Percentiles rank a stretch among this genome's conserved stretches.
These are phyloP conservation scores for Podaxis sp. DNA, from an alignment of 768 basidiomycete genomes.

Conservation along the genomic window DNA sequence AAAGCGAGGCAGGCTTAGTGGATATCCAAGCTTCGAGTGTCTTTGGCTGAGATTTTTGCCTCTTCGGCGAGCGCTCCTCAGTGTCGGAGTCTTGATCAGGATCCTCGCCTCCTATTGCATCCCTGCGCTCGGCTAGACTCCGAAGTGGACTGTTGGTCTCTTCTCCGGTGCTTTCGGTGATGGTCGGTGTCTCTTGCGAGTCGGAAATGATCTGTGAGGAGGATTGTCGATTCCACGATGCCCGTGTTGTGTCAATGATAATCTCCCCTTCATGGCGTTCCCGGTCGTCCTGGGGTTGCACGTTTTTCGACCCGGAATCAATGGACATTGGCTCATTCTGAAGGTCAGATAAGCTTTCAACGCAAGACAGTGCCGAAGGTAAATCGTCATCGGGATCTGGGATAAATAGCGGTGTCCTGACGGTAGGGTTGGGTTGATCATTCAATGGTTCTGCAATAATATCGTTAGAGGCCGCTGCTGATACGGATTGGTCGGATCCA, in stretches of 20 bases:
- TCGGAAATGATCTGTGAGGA: constrained; percentile 17
- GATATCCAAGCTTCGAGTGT: not conserved
- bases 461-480: not conserved
- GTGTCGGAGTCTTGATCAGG: not conserved
- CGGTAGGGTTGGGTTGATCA: not conserved
- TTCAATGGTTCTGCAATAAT: no score
- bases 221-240: constrained; percentile 26
- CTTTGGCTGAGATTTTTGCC: constrained; percentile 22
- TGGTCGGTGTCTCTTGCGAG: not conserved
- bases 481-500: not conserved
- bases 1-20: not conserved
- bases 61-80: constrained; percentile 35
- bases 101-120: not conserved
- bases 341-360: not conserved
- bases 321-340: constrained; percentile 12
- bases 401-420: constrained; percentile 3
- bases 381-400: constrained; percentile 12
- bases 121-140: not conserved
- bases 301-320: constrained; percentile 15
- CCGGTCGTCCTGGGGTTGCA: not conserved
- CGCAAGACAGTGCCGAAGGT: not conserved
- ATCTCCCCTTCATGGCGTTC: constrained; percentile 4
- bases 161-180: not conserved
- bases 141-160: not conserved
- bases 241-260: constrained; percentile 23